phyloP scores from a whole-genome alignment of 225 moss, liverwort and hornwort species.

The Anthoceros angustus region DNA sequence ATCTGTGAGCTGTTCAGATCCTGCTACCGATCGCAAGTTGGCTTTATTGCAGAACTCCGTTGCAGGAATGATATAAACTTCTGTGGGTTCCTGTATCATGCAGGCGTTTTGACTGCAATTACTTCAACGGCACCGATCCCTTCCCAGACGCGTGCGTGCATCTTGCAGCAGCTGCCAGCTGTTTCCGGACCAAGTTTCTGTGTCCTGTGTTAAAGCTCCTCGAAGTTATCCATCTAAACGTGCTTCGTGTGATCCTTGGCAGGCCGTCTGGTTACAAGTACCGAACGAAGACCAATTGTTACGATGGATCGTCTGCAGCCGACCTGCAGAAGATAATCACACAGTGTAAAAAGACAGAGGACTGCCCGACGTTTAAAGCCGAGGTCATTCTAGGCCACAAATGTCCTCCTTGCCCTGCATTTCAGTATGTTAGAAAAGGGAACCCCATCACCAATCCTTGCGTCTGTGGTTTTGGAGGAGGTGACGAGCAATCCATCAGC shows the following conservation, averaged over 20 bases:
- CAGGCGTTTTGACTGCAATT: background rate
- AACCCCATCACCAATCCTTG: background rate
- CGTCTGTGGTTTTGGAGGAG: background rate
- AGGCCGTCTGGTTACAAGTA: background rate
- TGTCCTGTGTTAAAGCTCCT: background rate
- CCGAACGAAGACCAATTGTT: background rate
- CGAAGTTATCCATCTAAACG: background rate
- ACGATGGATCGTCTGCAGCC: background rate
- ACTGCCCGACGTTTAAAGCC: background rate
- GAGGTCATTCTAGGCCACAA: background rate
- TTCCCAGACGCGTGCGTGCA: background rate
- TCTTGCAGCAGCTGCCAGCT: background rate
- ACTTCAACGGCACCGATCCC: slow-evolving; percentile 2
- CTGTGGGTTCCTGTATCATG: background rate
- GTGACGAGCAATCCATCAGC: background rate
- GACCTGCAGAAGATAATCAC: background rate
- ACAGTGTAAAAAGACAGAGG: background rate
- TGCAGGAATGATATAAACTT: background rate
- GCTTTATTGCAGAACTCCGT: background rate
- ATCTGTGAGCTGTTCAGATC: background rate
- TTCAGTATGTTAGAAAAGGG: background rate
- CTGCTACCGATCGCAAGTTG: background rate
- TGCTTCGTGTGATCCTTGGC: background rate
- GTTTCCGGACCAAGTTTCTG: background rate
- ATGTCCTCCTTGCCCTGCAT: background rate